Percentiles rank a stretch among this genome's conserved stretches.
Evolutionary conservation across 2,329 filamentous ascomycete species (phyloP).

Genomic region (Myriosclerotinia scirpicola): DNA sequence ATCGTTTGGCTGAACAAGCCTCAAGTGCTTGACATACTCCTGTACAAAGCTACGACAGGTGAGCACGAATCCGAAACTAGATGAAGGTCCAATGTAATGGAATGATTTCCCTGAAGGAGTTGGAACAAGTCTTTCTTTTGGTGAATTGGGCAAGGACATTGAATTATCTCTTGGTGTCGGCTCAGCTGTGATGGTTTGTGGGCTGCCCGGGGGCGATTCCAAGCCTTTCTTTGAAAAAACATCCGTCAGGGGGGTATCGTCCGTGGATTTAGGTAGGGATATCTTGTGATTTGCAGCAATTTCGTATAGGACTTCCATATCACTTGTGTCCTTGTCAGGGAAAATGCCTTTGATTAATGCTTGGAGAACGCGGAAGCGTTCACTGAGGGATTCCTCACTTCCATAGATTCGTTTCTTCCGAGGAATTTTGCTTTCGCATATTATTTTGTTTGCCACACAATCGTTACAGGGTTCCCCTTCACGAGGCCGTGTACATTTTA

Average conservation of each 20-base stretch:
- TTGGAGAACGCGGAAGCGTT: slow-evolving; percentile 47
- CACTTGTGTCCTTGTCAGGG: slow-evolving; percentile 43
- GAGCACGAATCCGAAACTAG: slow-evolving; percentile 39
- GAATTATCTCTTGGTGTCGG: slow-evolving; percentile 18
- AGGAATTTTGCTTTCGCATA: slow-evolving; percentile 47
- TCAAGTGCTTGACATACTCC: slow-evolving; percentile 36
- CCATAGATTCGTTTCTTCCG: slow-evolving; percentile 49
- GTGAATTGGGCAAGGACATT: slow-evolving; percentile 24
- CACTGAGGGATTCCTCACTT: slow-evolving; percentile 48
- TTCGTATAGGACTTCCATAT: slow-evolving; percentile 44
- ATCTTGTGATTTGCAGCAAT: slow-evolving; percentile 45
- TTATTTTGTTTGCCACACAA: slow-evolving; percentile 43
- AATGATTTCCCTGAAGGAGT: slow-evolving; percentile 34
- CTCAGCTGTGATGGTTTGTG: slow-evolving; percentile 15
- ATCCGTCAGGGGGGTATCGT: slow-evolving; percentile 32
- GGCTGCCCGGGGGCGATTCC: slow-evolving; percentile 27
- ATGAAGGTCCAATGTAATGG: slow-evolving; percentile 40
- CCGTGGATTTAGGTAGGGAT: slow-evolving; percentile 41
- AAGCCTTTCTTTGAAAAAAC: slow-evolving; percentile 32
- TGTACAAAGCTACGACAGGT: slow-evolving; percentile 37
- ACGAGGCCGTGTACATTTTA: slow-evolving; percentile 41
- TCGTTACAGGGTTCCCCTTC: slow-evolving; percentile 42
- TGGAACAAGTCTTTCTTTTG: slow-evolving; percentile 36
- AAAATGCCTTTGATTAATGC: slow-evolving; percentile 46
- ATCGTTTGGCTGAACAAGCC: slow-evolving; percentile 32